Evolutionary conservation across 2,329 filamentous ascomycete genomes (phyloP).

Genomic region (Diplodia intermedia): DNA sequence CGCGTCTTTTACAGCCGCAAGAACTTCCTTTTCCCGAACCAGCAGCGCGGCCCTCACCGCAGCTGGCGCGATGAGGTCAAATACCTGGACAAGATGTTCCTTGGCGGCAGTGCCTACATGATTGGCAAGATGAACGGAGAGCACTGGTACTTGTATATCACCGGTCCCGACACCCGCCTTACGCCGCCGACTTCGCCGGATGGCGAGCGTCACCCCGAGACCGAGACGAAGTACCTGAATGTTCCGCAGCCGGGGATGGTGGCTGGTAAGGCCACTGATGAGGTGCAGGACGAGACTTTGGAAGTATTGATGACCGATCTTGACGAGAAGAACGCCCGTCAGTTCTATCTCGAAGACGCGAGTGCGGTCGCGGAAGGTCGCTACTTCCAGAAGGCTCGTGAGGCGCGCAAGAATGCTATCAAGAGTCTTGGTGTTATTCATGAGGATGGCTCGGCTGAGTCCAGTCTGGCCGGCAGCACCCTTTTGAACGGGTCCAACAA

Average conservation of each 20-base stretch:
- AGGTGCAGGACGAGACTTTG: slow-evolving; percentile 74
- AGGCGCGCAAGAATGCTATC: slow-evolving; percentile 66
- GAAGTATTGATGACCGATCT: slow-evolving; percentile 74
- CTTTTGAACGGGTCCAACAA: slow-evolving; percentile 52
- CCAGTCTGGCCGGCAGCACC: slow-evolving; percentile 47
- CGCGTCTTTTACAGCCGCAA: slow-evolving; percentile 99
- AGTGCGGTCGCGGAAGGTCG: slow-evolving; percentile 87
- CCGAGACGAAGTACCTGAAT: slow-evolving; percentile 65
- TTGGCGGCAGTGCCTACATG: slow-evolving; percentile 96
- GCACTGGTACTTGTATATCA: slow-evolving; percentile 98
- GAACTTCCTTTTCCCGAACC: slow-evolving; percentile 95
- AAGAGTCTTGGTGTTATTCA: slow-evolving; percentile 66
- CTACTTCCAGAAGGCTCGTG: slow-evolving; percentile 71
- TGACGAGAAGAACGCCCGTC: slow-evolving; percentile 69
- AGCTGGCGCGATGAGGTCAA: slow-evolving; percentile 98
- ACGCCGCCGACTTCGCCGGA: slow-evolving; percentile 82
- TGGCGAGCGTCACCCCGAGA: slow-evolving; percentile 55
- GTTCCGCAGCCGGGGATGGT: slow-evolving; percentile 63
- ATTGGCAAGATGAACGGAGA: slow-evolving; percentile 99
- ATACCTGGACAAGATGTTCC: slow-evolving; percentile 89
- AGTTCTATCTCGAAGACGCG: slow-evolving; percentile 79
- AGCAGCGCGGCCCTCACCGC: slow-evolving; percentile 90
- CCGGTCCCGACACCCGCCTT: slow-evolving; percentile 78
- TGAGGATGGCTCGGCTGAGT: slow-evolving; percentile 53
- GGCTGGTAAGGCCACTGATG: slow-evolving; percentile 50